Conservation (phyloP, 768 basidiomycete species). For the Termitomyces sp. region DNA sequence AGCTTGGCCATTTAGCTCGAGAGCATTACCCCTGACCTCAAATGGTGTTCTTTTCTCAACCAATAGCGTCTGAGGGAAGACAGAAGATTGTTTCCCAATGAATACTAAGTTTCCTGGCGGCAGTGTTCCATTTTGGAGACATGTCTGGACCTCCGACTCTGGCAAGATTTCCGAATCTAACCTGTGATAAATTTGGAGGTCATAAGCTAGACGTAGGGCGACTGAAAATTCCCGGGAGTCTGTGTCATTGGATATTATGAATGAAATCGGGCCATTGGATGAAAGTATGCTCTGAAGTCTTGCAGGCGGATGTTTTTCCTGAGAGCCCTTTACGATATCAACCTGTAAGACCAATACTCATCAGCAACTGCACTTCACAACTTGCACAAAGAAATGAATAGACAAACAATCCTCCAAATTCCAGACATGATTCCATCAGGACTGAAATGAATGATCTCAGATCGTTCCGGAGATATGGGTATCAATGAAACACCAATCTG, state of each 20-base stretch:
- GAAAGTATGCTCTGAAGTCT: slow-evolving; percentile 68
- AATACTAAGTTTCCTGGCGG: slow-evolving; percentile 53
- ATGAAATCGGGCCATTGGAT: slow-evolving; percentile 45
- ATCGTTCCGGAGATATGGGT: slow-evolving; percentile 1
- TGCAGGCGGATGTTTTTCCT: slow-evolving; percentile 33
- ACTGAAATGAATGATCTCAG: slow-evolving; percentile 13
- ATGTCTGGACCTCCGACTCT: slow-evolving; percentile 32
- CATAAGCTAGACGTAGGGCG: slow-evolving; percentile 66
- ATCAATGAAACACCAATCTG: slow-evolving; percentile 15
- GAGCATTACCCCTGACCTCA: slow-evolving; percentile 18
- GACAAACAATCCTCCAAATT: slow-evolving; percentile 5
- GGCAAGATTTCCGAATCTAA: slow-evolving; percentile 62
- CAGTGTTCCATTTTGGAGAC: slow-evolving; percentile 20
- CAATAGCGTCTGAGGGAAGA: slow-evolving; percentile 30
- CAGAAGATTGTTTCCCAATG: slow-evolving; percentile 41
- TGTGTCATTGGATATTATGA: slow-evolving; percentile 47
- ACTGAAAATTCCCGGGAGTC: slow-evolving; percentile 39
- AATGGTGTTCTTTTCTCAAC: slow-evolving; percentile 29
- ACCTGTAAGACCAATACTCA: background rate
- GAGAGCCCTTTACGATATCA: background rate
- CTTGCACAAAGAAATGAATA: background rate
- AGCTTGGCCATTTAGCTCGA: slow-evolving; percentile 23
- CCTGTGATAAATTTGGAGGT: slow-evolving; percentile 63
- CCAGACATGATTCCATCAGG: background rate
- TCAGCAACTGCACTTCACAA: background rate